phyloP scores from a whole-genome alignment of 2,329 filamentous ascomycete species.

The Mariannaea sp. region DNA sequence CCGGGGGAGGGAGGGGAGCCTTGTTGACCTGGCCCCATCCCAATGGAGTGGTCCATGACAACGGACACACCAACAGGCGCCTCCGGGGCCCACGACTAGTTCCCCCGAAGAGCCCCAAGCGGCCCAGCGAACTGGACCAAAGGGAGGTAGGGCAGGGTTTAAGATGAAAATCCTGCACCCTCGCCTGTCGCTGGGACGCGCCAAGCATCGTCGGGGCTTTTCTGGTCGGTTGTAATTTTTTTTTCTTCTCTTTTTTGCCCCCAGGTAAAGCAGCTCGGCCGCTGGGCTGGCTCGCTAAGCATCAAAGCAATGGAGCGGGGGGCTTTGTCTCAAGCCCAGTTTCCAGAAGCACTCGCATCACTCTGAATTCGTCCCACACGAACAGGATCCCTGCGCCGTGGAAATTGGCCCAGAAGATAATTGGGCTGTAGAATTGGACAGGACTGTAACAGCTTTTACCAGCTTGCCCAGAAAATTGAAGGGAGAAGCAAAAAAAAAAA shows the following conservation, averaged over 20 bases:
- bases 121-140: slow-evolving; percentile 29
- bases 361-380: slow-evolving; percentile 8
- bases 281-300: slow-evolving; percentile 13
- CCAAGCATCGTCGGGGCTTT: slow-evolving; percentile 25
- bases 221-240: slow-evolving; percentile 6
- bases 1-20: too few species aligned
- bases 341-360: slow-evolving; percentile 29
- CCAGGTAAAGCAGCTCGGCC: background rate
- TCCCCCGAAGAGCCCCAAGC: slow-evolving; percentile 29
- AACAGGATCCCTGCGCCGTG: slow-evolving; percentile 13
- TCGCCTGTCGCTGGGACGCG: slow-evolving; percentile 7
- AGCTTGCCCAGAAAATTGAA: background rate
- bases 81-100: slow-evolving; percentile 26
- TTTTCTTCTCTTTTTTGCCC: background rate
- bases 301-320: slow-evolving; percentile 27
- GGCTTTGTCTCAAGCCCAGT: slow-evolving; percentile 6
- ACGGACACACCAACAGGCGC: slow-evolving; percentile 20
- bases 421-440: slow-evolving; percentile 3
- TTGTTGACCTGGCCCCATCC: slow-evolving; percentile 5
- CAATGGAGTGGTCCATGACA: slow-evolving; percentile 38
- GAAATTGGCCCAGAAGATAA: too few species aligned
- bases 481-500: background rate
- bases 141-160: slow-evolving; percentile 22
- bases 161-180: slow-evolving; percentile 16
- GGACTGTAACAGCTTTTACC: slow-evolving; percentile 4